Conservation (phyloP, 1,139 yeast species). For the Yamadazyma triangularis region DNA sequence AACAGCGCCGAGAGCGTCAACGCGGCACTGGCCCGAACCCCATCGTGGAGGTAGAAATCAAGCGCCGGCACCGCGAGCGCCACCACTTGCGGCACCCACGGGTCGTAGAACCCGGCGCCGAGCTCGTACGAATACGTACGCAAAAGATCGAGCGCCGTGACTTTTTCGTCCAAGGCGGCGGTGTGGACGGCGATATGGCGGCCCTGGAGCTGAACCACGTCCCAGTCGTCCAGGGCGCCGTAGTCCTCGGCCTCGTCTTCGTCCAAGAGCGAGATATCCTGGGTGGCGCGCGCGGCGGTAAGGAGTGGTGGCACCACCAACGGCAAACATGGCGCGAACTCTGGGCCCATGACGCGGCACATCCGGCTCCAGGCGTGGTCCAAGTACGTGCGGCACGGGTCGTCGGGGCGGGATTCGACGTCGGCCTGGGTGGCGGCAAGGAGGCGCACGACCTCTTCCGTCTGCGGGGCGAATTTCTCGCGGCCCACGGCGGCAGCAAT, state of each 20-base stretch:
- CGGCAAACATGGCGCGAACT: conserved; percentile 81
- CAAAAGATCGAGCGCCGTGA: conserved; percentile 83
- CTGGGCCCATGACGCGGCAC: conserved; percentile 80
- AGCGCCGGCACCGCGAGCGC: conserved; percentile 86
- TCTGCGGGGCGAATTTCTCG: conserved; percentile 77
- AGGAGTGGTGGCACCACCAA: conserved; percentile 87
- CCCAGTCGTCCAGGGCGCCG: conserved; percentile 91
- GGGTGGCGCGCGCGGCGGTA: conserved; percentile 81
- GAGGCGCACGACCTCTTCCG: conserved; percentile 66
- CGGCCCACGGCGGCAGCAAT: conserved; percentile 97
- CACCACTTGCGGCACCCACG: conserved; percentile 77
- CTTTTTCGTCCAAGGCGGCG: conserved; percentile 87
- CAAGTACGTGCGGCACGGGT: conserved; percentile 80
- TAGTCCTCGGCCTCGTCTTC: conserved; percentile 84
- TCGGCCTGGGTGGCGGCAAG: conserved; percentile 55
- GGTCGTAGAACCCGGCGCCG: conserved; percentile 70
- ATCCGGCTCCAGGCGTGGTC: conserved; percentile 97
- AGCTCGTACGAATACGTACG: conserved; percentile 85
- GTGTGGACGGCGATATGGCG: conserved; percentile 94
- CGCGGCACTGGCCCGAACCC: conserved; percentile 89
- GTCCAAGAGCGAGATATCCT: conserved; percentile 82
- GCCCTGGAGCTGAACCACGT: conserved; percentile 85
- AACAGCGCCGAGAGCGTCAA: conserved; percentile 76
- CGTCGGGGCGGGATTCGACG: conserved; percentile 55
- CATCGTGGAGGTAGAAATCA: conserved; percentile 89